phyloP scores from a whole-genome alignment of 306 rosid species.

The Ormosia emarginata region DNA sequence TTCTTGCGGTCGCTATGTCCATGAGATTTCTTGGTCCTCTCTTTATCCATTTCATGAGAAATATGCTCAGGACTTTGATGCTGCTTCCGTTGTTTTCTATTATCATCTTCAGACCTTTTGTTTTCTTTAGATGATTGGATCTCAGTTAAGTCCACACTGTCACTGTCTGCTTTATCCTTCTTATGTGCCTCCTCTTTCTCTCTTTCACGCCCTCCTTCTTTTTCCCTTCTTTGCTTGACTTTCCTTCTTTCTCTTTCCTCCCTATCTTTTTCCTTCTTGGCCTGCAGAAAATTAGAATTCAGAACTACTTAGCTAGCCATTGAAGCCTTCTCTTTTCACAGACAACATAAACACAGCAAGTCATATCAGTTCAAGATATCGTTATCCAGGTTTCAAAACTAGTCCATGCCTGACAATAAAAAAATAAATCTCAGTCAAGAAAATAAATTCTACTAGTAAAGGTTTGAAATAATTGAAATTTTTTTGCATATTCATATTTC shows the following conservation, averaged over 20 bases:
- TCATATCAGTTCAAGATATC: background rate
- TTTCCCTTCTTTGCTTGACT: constrained; percentile 69
- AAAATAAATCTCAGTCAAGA: background rate
- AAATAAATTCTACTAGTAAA: background rate
- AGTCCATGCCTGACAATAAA: background rate
- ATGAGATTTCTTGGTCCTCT: constrained; percentile 63
- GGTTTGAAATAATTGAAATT: background rate
- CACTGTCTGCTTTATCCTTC: constrained; percentile 64
- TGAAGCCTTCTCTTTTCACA: background rate
- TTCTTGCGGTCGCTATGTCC: constrained; percentile 71
- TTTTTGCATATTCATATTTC: background rate
- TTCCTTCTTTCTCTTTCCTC: constrained; percentile 76
- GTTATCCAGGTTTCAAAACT: background rate
- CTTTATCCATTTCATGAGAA: constrained; percentile 57
- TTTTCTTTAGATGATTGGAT: constrained; percentile 49
- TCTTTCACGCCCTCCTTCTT: constrained; percentile 60
- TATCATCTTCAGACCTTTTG: constrained; percentile 51
- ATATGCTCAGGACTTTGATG: constrained; percentile 61
- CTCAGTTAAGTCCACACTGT: constrained; percentile 51
- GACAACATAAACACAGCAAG: background rate
- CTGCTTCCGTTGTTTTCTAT: constrained; percentile 56
- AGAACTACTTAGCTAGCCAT: background rate
- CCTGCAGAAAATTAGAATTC: constrained; percentile 45
- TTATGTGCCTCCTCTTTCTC: constrained; percentile 58
- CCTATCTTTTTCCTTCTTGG: constrained; percentile 76